Evolutionary conservation across 306 rosid genomes (phyloP), one percentile per base, ranked within the genome.

Genomic region (Dalbergia cochinchinensis): DNA sequence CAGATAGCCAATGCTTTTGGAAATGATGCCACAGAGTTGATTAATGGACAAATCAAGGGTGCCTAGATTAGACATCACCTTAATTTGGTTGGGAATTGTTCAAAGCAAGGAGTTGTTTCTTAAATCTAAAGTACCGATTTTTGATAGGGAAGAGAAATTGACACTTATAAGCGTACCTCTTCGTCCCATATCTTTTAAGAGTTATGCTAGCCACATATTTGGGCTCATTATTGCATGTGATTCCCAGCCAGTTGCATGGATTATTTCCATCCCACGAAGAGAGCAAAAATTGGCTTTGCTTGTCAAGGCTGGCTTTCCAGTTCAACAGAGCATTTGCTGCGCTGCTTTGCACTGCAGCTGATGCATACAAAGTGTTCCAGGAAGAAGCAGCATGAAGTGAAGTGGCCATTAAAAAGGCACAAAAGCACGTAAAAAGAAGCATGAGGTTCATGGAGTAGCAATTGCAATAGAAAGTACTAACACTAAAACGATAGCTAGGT

Each of bases 121-220:
- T 8, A 65, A 11, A 50, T 51, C 8, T 16, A 76, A 2, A 64
- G 0, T 0, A 5, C 2, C 2, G 15, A 76, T 47, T 12, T 76
- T 63, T 11, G 54, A 8, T 20, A 76, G 26, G 0, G 73, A 64
- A 1, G 73, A n/a, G n/a, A n/a, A n/a, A n/a, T n/a, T n/a, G n/a
- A n/a, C n/a, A n/a, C n/a, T n/a, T 20, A 20, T 20, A 47, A 76
- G 80, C 1, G 53, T 63, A 76, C 80, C 80, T 76, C 31, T 15
- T 3, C 64, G 37, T 1, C 53, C 72, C 14, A 76, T 1, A 12
- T 1, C 3, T 1, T 1, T 3, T 20, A 10, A 64, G 64, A 19
- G 4, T 18, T 48, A 76, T 63, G 11, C 3, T 8, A 39, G 12
- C 34, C 42, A 76, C 12, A 3, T n/a, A 37, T 11, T 14, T 22